These are phyloP conservation scores for Crassisporium funariophilum DNA, from an alignment of 768 basidiomycete species.

Conservation along the genomic window DNA sequence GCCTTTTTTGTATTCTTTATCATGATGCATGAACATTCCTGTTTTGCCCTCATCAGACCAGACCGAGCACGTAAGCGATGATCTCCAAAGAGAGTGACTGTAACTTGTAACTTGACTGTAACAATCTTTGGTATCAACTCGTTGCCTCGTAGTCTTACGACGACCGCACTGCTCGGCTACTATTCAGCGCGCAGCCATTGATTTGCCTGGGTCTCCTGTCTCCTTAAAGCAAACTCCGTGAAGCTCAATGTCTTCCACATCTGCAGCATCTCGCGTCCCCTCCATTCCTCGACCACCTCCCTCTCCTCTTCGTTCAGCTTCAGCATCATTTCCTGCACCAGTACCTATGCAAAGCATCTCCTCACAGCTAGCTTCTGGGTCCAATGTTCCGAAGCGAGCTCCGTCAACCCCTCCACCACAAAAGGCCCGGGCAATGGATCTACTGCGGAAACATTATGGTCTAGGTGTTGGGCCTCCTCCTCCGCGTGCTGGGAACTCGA, in stretches of 20 bases:
- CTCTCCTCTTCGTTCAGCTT: conserved; percentile 24
- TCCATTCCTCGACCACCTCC: conserved; percentile 27
- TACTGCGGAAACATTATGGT: conserved; percentile 87
- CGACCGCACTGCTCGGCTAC: too few species aligned
- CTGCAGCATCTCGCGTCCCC: conserved; percentile 18
- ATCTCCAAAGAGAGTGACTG: too few species aligned
- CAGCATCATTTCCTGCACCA: conserved; percentile 12
- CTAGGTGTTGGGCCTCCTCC: conserved; percentile 74
- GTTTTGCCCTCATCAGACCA: too few species aligned
- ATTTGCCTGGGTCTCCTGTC: too few species aligned
- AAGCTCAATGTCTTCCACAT: conserved; percentile 7
- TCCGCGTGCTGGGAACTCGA: conserved; percentile 53
- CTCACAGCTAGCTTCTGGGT: conserved; percentile 1
- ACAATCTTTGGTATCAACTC: too few species aligned
- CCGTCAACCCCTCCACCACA: conserved; percentile 28
- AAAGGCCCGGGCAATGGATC: conserved; percentile 69
- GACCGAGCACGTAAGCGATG: too few species aligned
- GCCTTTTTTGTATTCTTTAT: not conserved
- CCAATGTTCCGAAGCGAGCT: conserved; percentile 1
- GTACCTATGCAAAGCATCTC: conserved; percentile 1
- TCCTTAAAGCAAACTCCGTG: not conserved
- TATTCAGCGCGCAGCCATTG: too few species aligned
- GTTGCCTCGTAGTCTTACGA: too few species aligned
- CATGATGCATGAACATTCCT: too few species aligned
- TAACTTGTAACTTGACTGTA: too few species aligned